Percentiles rank a stretch among this genome's conserved stretches.
These are phyloP conservation scores for Skeletonema costatum DNA, from an alignment of 108 stramenopile species.

Conservation along the genomic window DNA sequence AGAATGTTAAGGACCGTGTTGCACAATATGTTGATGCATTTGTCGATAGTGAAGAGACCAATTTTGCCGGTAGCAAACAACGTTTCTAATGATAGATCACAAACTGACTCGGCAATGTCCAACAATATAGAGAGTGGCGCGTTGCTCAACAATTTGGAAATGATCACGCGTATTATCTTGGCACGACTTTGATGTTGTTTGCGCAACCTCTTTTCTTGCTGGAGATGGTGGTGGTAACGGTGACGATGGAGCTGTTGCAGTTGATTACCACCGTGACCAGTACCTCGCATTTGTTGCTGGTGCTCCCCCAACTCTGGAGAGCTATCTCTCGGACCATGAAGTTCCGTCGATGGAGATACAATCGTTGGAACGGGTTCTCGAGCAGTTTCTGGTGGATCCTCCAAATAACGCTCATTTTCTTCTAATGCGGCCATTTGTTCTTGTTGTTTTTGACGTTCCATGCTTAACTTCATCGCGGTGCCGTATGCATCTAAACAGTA, in stretches of 20 bases:
- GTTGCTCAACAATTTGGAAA: slow-evolving; percentile 53
- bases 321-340: not conserved
- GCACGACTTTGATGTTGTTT: slow-evolving; percentile 17
- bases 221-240: slow-evolving; percentile 4
- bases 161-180: slow-evolving; percentile 41
- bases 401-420: slow-evolving; percentile 7
- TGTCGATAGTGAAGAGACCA: slow-evolving; percentile 29
- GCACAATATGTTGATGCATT: slow-evolving; percentile 30
- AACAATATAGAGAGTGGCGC: slow-evolving; percentile 69
- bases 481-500: slow-evolving; percentile 79
- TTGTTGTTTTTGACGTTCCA: slow-evolving; percentile 6
- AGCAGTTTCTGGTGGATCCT: slow-evolving; percentile 2
- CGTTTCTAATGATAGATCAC: slow-evolving; percentile 60
- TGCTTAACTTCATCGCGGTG: slow-evolving; percentile 58
- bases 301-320: slow-evolving; percentile 30
- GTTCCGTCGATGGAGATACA: not conserved
- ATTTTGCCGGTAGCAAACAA: slow-evolving; percentile 54
- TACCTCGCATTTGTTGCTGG: not conserved
- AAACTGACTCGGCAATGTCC: slow-evolving; percentile 52
- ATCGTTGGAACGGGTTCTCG: not conserved
- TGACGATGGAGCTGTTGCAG: not conserved
- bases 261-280: not conserved
- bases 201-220: not conserved
- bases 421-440: not conserved
- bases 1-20: slow-evolving; percentile 32